Evolutionary conservation across 1,139 yeast genomes (phyloP).

Genomic region (Hemisphaericaspora subhashii): DNA sequence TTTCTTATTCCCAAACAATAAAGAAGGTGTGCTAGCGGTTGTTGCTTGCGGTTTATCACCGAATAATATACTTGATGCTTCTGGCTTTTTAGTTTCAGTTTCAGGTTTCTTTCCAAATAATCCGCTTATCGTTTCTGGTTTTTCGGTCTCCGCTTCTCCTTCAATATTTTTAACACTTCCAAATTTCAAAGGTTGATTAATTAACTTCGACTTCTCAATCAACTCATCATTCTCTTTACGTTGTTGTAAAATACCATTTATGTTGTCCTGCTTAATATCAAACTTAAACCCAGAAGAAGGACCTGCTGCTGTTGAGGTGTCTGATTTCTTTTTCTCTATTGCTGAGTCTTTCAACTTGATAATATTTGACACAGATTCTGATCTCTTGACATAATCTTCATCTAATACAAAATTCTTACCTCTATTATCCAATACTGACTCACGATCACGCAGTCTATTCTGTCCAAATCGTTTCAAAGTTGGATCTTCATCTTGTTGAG

Average conservation of each 20-base stretch:
- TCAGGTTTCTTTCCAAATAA: background rate
- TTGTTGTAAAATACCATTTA: conserved; percentile 24
- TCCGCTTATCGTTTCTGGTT: background rate
- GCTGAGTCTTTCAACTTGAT: conserved; percentile 30
- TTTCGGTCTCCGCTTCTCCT: background rate
- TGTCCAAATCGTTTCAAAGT: conserved; percentile 15
- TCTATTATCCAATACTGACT: conserved; percentile 16
- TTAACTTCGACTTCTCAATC: conserved; percentile 8
- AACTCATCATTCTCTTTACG: conserved; percentile 18
- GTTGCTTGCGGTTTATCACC: conserved; percentile 6
- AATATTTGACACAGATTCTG: conserved; percentile 26
- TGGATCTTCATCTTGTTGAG: conserved; percentile 19
- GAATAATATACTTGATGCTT: background rate
- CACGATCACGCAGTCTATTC: conserved; percentile 8
- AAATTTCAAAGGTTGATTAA: background rate
- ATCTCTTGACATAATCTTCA: conserved; percentile 25
- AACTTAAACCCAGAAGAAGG: conserved; percentile 45
- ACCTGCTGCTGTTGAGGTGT: conserved; percentile 16
- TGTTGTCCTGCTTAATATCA: conserved; percentile 28
- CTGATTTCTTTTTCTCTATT: conserved; percentile 8
- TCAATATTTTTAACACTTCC: background rate
- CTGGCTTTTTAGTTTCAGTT: background rate
- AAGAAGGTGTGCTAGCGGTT: conserved; percentile 5
- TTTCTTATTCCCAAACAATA: conserved; percentile 6
- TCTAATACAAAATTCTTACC: conserved; percentile 22